Evolutionary conservation across 2,329 filamentous ascomycete genomes (phyloP).

Genomic region (Clonostachys rhizophaga): DNA sequence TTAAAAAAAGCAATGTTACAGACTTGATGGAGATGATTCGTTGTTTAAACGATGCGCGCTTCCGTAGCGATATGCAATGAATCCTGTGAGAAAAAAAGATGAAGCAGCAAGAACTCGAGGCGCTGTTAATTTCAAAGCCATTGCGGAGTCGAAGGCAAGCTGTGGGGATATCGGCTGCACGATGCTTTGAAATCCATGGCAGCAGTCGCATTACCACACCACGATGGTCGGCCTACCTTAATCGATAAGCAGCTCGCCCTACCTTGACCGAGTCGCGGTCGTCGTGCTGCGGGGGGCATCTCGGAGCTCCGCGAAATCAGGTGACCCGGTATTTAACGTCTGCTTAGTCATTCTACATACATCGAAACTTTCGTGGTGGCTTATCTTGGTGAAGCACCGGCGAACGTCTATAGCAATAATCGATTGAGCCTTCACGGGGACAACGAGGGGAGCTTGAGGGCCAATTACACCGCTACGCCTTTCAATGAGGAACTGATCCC

Average conservation of each 20-base stretch:
- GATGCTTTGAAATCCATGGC: slow-evolving; percentile 1
- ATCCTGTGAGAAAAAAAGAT: slow-evolving; percentile 16
- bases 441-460: not conserved
- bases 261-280: not conserved
- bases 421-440: too few species aligned
- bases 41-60: not conserved
- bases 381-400: too few species aligned
- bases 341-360: not conserved
- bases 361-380: not conserved
- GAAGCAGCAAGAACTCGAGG: slow-evolving; percentile 18
- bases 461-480: not conserved
- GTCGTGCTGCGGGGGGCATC: not conserved
- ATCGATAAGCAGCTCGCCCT: not conserved
- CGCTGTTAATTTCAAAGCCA: slow-evolving; percentile 18
- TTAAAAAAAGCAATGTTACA: too few species aligned
- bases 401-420: too few species aligned
- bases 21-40: too few species aligned
- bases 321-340: slow-evolving; percentile 1
- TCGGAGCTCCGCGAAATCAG: slow-evolving; percentile 3
- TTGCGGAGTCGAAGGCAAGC: slow-evolving; percentile 5
- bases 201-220: not conserved
- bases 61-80: slow-evolving; percentile 18
- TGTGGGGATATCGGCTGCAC: too few species aligned
- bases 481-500: slow-evolving; percentile 9
- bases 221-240: not conserved